Conservation (phyloP, 2,329 filamentous ascomycete genomes). For the Ilyonectria destructans region DNA sequence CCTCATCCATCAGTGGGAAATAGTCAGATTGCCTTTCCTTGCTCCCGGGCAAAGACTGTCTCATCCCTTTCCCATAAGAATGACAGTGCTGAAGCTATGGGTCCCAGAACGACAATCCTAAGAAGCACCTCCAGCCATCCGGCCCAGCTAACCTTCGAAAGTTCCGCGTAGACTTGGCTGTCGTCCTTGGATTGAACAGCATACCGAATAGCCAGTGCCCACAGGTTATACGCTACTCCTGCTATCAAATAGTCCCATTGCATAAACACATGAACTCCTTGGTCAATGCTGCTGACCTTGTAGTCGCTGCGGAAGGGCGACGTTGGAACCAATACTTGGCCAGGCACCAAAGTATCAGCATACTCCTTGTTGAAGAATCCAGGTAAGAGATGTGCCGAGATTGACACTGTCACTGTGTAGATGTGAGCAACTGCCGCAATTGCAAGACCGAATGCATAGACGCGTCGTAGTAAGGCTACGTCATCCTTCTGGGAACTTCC, state of each 20-base stretch:
- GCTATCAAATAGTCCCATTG: neutral
- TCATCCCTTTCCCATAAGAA: no score
- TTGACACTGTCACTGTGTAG: neutral
- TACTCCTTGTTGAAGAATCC: no score
- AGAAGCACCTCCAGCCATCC: neutral
- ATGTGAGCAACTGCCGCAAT: neutral
- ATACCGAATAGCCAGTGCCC: neutral
- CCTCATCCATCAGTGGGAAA: no score
- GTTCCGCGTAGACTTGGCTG: neutral
- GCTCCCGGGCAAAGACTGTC: no score
- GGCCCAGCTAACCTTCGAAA: neutral
- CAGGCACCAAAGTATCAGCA: no score
- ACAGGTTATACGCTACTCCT: neutral
- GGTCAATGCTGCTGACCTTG: neutral
- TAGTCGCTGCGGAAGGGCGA: neutral
- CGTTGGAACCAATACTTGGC: neutral
- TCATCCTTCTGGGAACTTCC: no score
- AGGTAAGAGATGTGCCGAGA: neutral
- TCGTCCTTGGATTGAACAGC: neutral
- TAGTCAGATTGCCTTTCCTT: no score
- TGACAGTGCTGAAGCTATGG: no score
- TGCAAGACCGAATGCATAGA: neutral
- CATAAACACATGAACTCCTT: neutral
- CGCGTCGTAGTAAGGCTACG: neutral
- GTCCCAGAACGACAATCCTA: neutral